These are phyloP conservation scores for Heliamphora pulchella DNA, from an alignment of 179 eudicot species.

Conservation along the genomic window DNA sequence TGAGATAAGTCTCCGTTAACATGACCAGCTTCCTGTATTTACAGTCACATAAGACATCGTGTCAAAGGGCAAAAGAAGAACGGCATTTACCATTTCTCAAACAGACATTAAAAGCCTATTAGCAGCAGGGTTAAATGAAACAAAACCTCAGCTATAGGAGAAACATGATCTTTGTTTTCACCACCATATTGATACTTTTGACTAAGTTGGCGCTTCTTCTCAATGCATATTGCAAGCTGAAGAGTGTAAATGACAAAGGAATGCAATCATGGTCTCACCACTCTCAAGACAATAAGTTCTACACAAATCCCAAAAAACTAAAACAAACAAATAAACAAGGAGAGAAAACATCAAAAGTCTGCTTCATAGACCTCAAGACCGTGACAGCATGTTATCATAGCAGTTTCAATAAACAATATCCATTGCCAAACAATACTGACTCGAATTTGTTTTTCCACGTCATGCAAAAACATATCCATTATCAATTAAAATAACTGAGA, in stretches of 20 bases:
- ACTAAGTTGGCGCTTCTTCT: conserved; percentile 51
- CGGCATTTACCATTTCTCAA: not conserved
- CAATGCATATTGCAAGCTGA: conserved; percentile 89
- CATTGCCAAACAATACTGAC: not conserved
- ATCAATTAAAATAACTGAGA: not conserved
- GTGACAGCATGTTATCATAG: not conserved
- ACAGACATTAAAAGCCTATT: conserved; percentile 9
- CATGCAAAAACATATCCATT: not conserved
- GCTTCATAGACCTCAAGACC: conserved; percentile 12
- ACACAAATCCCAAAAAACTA: not conserved
- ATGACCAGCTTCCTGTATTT: conserved; percentile 40
- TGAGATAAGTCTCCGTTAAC: conserved; percentile 22
- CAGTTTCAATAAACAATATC: not conserved
- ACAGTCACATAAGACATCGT: conserved; percentile 14
- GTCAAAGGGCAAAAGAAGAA: not conserved
- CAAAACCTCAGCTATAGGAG: conserved; percentile 34
- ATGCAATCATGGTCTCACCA: not conserved
- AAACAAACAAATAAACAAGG: not conserved
- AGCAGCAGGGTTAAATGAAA: conserved; percentile 14
- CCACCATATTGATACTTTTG: conserved; percentile 41
- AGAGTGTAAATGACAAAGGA: conserved; percentile 13
- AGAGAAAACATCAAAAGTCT: conserved; percentile 6
- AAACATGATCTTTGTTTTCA: conserved; percentile 29
- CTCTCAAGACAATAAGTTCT: not conserved
- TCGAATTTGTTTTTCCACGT: not conserved